These are phyloP conservation scores for Paradendryphiella salina DNA, from an alignment of 2,329 filamentous ascomycete species.

Conservation along the genomic window DNA sequence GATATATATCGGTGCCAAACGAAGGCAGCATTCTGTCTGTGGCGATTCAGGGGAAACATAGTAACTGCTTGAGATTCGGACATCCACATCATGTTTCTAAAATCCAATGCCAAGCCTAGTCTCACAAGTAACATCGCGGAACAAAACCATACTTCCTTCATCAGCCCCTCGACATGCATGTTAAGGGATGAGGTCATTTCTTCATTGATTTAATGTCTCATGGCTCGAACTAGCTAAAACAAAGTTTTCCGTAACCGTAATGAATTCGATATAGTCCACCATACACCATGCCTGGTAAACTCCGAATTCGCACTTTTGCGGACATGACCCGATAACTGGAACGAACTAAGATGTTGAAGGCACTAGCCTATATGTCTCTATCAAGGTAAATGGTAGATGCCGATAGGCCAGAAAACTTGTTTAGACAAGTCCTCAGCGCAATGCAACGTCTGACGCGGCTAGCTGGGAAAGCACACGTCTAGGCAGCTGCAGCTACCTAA, in stretches of 20 bases:
- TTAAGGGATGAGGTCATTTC: background rate
- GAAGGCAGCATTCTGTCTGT: no score
- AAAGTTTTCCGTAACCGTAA: constrained; percentile 29
- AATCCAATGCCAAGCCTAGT: background rate
- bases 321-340: constrained; percentile 28
- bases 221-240: constrained; percentile 28
- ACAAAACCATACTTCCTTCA: background rate
- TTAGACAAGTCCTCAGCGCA: constrained; percentile 32
- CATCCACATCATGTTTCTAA: no score
- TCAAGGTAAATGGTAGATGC: constrained; percentile 37
- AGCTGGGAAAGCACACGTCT: constrained; percentile 17
- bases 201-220: constrained; percentile 17
- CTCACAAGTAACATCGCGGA: no score
- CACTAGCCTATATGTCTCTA: constrained; percentile 35
- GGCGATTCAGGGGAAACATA: no score
- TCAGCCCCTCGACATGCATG: background rate
- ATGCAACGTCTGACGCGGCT: constrained; percentile 26
- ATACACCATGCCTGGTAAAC: constrained; percentile 37
- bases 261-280: constrained; percentile 31
- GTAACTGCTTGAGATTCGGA: no score
- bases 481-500: constrained; percentile 38
- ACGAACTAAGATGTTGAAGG: constrained; percentile 37
- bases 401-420: constrained; percentile 26
- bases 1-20: no score
- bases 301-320: constrained; percentile 40